Evolutionary conservation across 306 rosid genomes (phyloP), one percentile per base, ranked within the genome.

Genomic region (Arachis stenosperma): DNA sequence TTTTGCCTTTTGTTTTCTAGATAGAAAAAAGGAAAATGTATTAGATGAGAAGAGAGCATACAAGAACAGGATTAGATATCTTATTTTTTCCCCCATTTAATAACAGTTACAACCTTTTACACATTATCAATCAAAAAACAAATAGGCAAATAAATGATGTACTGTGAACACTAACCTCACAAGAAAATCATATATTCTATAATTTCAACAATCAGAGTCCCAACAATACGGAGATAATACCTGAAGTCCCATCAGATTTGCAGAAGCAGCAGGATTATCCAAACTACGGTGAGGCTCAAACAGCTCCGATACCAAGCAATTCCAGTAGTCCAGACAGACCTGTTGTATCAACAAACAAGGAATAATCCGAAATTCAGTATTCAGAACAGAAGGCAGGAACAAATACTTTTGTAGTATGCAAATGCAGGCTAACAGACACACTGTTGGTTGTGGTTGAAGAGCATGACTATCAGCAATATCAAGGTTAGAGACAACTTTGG

Each of bases 241-340:
- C 87, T 84, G 87, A 77, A 84, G 84, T 53, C 87, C 87, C 87
- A 84, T 80, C 75, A 84, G 0, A 71, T 27, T 53, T 58, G 82
- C 87, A 53, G 84, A 41, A 69, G 82, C 80, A 11, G 82, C 87
- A 64, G 84, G 84, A 69, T 13, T 84, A 9, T 84, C 84, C 75
- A 80, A 51, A 80, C 69, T 80, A 15, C 77, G 65, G 36, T 80
- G 79, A 37, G 87, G 84, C 60, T 79, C 87, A 83, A 79, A 83
- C 77, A 83, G 85, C 76, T 90, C 97, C 67, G 87, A 78, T 17
- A 95, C 99, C 80, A 95, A 87, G 55, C 91, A 77, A 83, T 95
- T 95, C 99, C 99, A 95, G 70, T 91, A 95, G 80, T 95, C 99
- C 75, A 95, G 83, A 85, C 99, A 95, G 8, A 95, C 99, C 99